A percentile compares a stretch with the other conserved stretches of the same genome.
phyloP scores from a whole-genome alignment of 495 filamentous ascomycete species.

The Cercophora sp. region DNA sequence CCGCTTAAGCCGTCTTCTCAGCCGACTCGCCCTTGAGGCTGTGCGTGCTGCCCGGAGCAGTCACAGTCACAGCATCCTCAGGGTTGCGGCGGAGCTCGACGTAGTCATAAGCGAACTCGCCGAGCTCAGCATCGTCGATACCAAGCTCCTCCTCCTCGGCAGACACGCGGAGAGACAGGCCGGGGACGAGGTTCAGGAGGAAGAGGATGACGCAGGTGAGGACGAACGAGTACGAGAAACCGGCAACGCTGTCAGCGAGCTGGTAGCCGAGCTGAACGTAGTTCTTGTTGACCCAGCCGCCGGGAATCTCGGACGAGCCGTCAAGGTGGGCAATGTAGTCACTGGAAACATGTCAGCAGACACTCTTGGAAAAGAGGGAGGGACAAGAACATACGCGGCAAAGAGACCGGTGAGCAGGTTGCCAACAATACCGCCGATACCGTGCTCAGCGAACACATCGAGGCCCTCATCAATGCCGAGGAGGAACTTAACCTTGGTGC shows the following conservation, averaged over 20 bases:
- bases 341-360: slow-evolving; percentile 11
- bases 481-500: slow-evolving; percentile 93
- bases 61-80: slow-evolving; percentile 14
- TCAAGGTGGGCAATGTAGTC: slow-evolving; percentile 91
- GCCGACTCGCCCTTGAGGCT: slow-evolving; percentile 22
- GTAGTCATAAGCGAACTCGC: slow-evolving; percentile 98
- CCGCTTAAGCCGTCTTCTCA: slow-evolving; percentile 24
- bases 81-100: slow-evolving; percentile 89
- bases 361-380: not conserved
- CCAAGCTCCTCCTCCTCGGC: slow-evolving; percentile 89
- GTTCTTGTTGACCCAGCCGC: slow-evolving; percentile 90
- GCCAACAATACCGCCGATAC: slow-evolving; percentile 80
- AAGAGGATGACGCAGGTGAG: slow-evolving; percentile 88
- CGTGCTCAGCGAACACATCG: slow-evolving; percentile 95
- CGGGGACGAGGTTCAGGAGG: slow-evolving; percentile 84
- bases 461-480: slow-evolving; percentile 84
- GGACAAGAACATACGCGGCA: slow-evolving; percentile 54
- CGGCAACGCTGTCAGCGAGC: slow-evolving; percentile 83
- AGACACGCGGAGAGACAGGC: slow-evolving; percentile 72
- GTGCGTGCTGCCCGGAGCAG: slow-evolving; percentile 18
- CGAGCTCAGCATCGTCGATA: slow-evolving; percentile 93
- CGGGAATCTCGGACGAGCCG: slow-evolving; percentile 62
- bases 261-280: slow-evolving; percentile 90
- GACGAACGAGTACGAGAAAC: slow-evolving; percentile 83
- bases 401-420: slow-evolving; percentile 91